A percentile compares a stretch with the other conserved stretches of the same genome.
These are phyloP conservation scores for Neospermospora avenae DNA, from an alignment of 2,329 filamentous ascomycete genomes.

Conservation along the genomic window DNA sequence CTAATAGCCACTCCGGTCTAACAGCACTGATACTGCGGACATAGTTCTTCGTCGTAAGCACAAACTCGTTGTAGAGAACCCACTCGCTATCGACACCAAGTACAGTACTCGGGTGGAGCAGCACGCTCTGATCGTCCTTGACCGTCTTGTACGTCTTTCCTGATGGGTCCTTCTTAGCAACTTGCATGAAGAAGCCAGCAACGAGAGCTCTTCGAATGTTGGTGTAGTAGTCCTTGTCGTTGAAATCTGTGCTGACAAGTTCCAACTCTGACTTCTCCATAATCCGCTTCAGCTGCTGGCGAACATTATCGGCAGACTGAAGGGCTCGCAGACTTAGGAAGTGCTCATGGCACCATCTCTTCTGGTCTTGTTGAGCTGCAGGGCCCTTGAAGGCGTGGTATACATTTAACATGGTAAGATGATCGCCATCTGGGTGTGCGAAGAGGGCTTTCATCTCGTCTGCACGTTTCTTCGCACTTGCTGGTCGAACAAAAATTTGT, in stretches of 20 bases:
- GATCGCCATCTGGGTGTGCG: conserved; percentile 88
- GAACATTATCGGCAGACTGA: conserved; percentile 90
- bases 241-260: conserved; percentile 83
- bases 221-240: conserved; percentile 95
- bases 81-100: conserved; percentile 87
- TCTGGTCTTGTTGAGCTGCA: conserved; percentile 66
- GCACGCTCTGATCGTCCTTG: conserved; percentile 92
- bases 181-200: conserved; percentile 98
- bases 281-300: conserved; percentile 85
- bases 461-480: conserved; percentile 79
- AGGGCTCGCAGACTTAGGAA: conserved; percentile 88
- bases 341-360: conserved; percentile 96
- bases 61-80: conserved; percentile 98
- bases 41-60: conserved; percentile 97
- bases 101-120: conserved; percentile 91
- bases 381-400: conserved; percentile 94
- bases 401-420: conserved; percentile 92
- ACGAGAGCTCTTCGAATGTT: conserved; percentile 94
- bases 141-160: conserved; percentile 93
- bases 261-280: conserved; percentile 92
- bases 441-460: conserved; percentile 98
- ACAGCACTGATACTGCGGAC: conserved; percentile 91
- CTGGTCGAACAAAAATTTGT: conserved; percentile 87
- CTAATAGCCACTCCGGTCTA: conserved; percentile 89
- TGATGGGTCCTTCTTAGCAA: conserved; percentile 85